These are phyloP conservation scores for Pichia nanzhaoensis DNA, from an alignment of 805 yeast genomes.

Conservation along the genomic window DNA sequence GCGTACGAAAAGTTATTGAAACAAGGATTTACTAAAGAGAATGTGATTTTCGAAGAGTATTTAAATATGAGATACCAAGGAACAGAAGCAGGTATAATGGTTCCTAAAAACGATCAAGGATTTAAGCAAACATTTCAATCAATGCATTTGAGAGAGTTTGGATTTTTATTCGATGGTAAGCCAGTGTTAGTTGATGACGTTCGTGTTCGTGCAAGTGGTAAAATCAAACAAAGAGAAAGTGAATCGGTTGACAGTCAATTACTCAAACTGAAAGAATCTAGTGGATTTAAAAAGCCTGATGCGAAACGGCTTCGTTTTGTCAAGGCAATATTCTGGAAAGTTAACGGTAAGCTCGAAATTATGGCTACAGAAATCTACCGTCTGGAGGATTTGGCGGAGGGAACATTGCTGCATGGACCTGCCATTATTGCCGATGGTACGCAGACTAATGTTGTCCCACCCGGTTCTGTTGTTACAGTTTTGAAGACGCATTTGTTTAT, in stretches of 20 bases:
- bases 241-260: constrained; percentile 47
- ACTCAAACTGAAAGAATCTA: constrained; percentile 25
- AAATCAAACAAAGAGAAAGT: constrained; percentile 37
- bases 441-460: constrained; percentile 71
- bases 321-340: constrained; percentile 54
- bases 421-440: constrained; percentile 75
- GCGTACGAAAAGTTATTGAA: constrained; percentile 35
- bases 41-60: constrained; percentile 52
- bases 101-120: constrained; percentile 29
- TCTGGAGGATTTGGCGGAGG: constrained; percentile 46
- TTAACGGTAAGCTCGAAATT: constrained; percentile 31
- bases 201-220: constrained; percentile 70
- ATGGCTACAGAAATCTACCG: constrained; percentile 47
- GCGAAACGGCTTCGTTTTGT: constrained; percentile 27
- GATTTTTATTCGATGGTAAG: constrained; percentile 53
- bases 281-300: constrained; percentile 20
- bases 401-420: constrained; percentile 58
- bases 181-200: constrained; percentile 60
- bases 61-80: constrained; percentile 80
- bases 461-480: constrained; percentile 49
- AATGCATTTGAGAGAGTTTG: constrained; percentile 65
- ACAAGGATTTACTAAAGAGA: constrained; percentile 48
- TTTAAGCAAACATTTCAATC: constrained; percentile 42
- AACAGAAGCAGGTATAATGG: constrained; percentile 83
- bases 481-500: constrained; percentile 51